Percentiles rank a stretch among this genome's conserved stretches.
These are phyloP conservation scores for Dryas drummondii DNA, from an alignment of 306 rosid species.

Conservation along the genomic window DNA sequence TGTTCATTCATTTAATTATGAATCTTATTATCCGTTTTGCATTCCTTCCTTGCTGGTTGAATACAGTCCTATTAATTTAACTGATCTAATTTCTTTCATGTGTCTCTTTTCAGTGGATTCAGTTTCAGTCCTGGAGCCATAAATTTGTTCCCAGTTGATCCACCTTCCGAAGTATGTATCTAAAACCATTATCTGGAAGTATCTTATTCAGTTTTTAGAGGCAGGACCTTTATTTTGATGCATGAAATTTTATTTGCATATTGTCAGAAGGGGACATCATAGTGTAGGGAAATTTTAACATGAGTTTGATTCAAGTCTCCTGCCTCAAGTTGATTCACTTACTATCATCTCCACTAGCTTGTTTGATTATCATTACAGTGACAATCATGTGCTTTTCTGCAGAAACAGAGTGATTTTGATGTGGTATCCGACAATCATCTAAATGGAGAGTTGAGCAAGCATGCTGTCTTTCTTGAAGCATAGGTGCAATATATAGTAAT, in stretches of 20 bases:
- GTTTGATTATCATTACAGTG: background rate
- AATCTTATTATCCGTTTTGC: background rate
- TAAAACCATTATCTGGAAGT: constrained; percentile 6
- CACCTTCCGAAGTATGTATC: constrained; percentile 59
- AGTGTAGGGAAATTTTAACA: background rate
- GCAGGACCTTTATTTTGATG: no score
- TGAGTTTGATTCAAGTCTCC: background rate
- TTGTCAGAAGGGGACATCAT: background rate
- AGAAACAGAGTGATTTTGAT: constrained; percentile 45
- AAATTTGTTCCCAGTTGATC: constrained; percentile 75
- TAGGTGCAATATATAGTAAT: constrained; percentile 23
- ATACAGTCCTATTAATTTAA: background rate
- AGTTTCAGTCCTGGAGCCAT: constrained; percentile 69
- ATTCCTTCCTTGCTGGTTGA: background rate
- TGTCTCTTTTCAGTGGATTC: constrained; percentile 58
- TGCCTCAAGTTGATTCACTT: background rate
- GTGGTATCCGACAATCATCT: constrained; percentile 29
- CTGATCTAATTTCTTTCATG: background rate
- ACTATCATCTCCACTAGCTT: background rate
- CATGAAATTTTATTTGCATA: background rate
- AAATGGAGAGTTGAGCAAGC: constrained; percentile 55
- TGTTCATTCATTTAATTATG: background rate
- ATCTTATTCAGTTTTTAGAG: background rate
- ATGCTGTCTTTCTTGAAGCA: constrained; percentile 63
- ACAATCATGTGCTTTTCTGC: constrained; percentile 16